Evolutionary conservation across 108 stramenopile genomes (phyloP).

Genomic region (Nitzschia sp.): DNA sequence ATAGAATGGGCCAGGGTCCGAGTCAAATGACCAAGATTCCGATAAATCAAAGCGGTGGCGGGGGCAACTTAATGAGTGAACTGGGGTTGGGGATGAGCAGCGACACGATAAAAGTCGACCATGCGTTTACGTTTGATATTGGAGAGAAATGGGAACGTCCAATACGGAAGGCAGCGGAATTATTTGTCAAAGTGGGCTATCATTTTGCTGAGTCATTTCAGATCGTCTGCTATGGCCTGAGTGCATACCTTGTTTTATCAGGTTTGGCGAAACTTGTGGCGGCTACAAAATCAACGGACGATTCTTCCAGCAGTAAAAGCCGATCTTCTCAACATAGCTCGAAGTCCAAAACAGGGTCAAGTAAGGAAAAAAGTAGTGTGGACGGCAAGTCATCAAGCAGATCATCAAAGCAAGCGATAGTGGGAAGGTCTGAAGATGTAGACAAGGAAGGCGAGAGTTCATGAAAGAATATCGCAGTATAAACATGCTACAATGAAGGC

Average conservation of each 20-base stretch:
- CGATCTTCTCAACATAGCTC: background rate
- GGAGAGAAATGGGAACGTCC: constrained; percentile 22
- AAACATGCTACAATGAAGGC: too few species aligned
- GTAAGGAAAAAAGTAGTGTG: background rate
- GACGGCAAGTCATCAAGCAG: constrained; percentile 1
- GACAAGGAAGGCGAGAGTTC: background rate
- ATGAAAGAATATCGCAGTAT: background rate
- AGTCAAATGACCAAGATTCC: background rate
- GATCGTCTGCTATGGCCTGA: constrained; percentile 1
- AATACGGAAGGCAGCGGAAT: constrained; percentile 7
- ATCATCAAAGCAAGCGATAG: background rate
- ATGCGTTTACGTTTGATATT: constrained; percentile 21
- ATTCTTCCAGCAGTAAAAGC: constrained; percentile 5
- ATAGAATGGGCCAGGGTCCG: constrained; percentile 6
- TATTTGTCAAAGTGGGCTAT: background rate
- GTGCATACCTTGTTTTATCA: constrained; percentile 9
- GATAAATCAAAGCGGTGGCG: background rate
- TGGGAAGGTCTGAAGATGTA: background rate
- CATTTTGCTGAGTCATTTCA: constrained; percentile 24
- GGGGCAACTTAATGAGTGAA: background rate
- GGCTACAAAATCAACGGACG: constrained; percentile 10
- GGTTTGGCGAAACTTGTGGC: constrained; percentile 7
- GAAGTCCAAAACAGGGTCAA: background rate
- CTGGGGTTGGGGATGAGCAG: background rate
- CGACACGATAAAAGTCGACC: constrained; percentile 24